Evolutionary conservation across 306 rosid species (phyloP), one percentile per base, ranked within the genome.

Genomic region (Cucurbita moschata): DNA sequence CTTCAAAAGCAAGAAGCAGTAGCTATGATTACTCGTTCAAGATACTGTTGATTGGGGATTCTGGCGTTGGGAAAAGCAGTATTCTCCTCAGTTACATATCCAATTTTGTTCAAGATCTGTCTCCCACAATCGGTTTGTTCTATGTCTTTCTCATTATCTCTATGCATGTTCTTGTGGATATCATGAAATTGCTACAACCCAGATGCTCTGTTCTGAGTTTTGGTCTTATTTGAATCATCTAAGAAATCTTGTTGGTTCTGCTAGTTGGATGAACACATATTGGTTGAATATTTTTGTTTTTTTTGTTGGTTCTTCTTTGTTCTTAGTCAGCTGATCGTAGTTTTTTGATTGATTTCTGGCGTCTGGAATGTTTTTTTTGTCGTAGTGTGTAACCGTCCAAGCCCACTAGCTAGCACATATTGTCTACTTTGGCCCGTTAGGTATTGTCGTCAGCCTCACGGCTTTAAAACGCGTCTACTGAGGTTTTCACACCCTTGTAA

Each of bases 11-110:
- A 38, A 87, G 84, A 10, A 81, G 52, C 72, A 64, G 74, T 74
- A 88, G 71, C 79, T 81, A 75, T 74, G 99, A 94, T 84, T 89
- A 89, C 88, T 94, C 96, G 3, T 94, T 91, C 76, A 94, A 94
- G 91, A 82, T 94, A 23, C 78, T 91, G 79, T 54, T 94, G 91
- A 79, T 86, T 12, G 99, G 99, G 67, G 99, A 94, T 81, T 94
- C 96, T 81, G 96, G 96, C 59, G 99, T 94, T 78, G 99, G 99
- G 67, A 94, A 94, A 82, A 94, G 99, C 80, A 86, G 97, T 77
- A 90, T 94, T 75, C 90, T 94, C 53, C 92, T 90, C 75, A 91
- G 87, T 78, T 94, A 91, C 82, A 91, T 89, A 68, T 87, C 95
- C 78, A 82, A 85, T 65, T 86, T 86, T 68, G 74, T 87, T 79